Percentiles rank a stretch among this genome's conserved stretches.
Conservation (phyloP, 768 basidiomycete genomes). For the Collybia mongolica region DNA sequence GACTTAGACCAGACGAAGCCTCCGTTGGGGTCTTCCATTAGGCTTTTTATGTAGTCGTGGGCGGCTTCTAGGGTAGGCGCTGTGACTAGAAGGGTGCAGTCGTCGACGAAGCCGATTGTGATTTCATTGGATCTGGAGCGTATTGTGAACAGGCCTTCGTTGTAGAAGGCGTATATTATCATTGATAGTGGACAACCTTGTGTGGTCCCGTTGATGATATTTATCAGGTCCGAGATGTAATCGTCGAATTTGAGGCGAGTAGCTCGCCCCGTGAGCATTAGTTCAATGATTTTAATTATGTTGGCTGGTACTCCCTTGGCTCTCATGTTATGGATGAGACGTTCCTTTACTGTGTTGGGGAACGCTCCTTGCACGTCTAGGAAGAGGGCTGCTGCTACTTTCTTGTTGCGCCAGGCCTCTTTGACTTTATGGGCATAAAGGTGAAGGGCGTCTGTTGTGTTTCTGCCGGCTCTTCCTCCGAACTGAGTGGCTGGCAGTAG, state of each 20-base stretch:
- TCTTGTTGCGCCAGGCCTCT: neutral
- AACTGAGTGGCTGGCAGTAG: constrained; percentile 27
- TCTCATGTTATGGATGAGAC: neutral
- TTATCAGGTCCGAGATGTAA: constrained; percentile 16
- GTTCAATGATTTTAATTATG: neutral
- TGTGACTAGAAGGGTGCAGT: constrained; percentile 22
- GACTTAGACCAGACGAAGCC: constrained; percentile 20
- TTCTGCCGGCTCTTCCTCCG: neutral
- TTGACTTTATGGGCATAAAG: constrained; percentile 17
- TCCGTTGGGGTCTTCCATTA: constrained; percentile 23
- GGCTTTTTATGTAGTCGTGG: constrained; percentile 13
- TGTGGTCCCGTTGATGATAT: constrained; percentile 19
- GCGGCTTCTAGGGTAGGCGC: constrained; percentile 20
- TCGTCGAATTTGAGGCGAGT: constrained; percentile 9
- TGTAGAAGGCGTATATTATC: constrained; percentile 25
- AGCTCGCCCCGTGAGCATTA: constrained; percentile 1
- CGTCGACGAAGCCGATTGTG: constrained; percentile 27
- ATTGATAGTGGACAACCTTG: constrained; percentile 26
- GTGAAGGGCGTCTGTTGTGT: neutral
- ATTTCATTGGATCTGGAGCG: constrained; percentile 9
- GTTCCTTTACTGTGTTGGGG: neutral
- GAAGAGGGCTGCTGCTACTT: neutral
- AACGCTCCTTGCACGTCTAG: neutral
- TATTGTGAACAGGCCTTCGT: constrained; percentile 16
- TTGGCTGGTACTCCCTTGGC: neutral